A percentile compares a stretch with the other conserved stretches of the same genome.
Evolutionary conservation across 148 eudicot genomes (phyloP).

Genomic region (Rhododendron ferrugineum): DNA sequence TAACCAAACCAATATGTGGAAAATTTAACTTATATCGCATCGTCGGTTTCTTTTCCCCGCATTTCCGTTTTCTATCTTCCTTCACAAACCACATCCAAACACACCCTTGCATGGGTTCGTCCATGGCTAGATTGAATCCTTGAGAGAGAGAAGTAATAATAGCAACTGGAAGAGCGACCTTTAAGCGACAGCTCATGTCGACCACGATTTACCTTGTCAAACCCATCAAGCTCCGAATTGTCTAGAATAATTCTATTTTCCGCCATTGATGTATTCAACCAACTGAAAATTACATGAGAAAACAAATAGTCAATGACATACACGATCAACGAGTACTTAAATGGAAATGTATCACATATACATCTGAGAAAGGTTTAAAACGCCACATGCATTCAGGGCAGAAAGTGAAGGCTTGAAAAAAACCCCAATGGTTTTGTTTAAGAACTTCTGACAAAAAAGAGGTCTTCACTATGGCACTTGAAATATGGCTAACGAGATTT

Average conservation of each 20-base stretch:
- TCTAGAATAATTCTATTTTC: slow-evolving; percentile 54
- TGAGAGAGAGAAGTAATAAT: background rate
- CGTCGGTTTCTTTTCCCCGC: background rate
- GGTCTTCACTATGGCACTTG: background rate
- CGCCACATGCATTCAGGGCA: background rate
- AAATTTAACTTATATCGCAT: background rate
- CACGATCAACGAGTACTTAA: background rate
- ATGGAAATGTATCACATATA: background rate
- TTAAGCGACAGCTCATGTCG: background rate
- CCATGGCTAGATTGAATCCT: background rate
- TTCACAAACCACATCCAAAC: background rate
- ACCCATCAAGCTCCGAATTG: slow-evolving; percentile 69
- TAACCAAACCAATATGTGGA: background rate
- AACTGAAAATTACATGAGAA: slow-evolving; percentile 40
- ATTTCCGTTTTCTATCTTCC: background rate
- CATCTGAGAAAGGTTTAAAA: background rate
- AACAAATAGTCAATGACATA: slow-evolving; percentile 5
- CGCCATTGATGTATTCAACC: slow-evolving; percentile 88
- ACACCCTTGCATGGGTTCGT: background rate
- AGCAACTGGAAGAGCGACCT: background rate
- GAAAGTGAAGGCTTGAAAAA: background rate
- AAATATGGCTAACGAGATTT: background rate
- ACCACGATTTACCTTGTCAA: slow-evolving; percentile 54
- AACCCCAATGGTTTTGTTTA: background rate
- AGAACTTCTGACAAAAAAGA: background rate